A percentile compares a stretch with the other conserved stretches of the same genome.
Conservation (phyloP, 2,329 filamentous ascomycete species). For the Hypomyces rosellus region DNA sequence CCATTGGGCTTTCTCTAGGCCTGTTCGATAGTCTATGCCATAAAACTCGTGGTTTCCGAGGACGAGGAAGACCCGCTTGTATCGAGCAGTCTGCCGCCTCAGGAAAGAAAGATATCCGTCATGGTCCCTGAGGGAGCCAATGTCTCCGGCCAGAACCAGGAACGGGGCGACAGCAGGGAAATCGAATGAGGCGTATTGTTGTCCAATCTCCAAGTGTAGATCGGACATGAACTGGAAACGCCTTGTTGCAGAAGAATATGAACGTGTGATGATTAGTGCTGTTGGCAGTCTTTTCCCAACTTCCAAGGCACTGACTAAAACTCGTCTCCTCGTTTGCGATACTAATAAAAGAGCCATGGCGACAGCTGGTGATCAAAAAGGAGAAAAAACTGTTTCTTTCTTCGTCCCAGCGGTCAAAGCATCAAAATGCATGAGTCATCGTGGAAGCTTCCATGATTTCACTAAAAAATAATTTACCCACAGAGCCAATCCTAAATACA, state of each 20-base stretch:
- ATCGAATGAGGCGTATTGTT: conserved; percentile 36
- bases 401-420: too few species aligned
- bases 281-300: neutral
- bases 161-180: conserved; percentile 35
- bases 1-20: conserved; percentile 29
- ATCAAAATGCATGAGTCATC: too few species aligned
- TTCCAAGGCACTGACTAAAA: too few species aligned
- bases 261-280: neutral
- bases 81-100: conserved; percentile 32
- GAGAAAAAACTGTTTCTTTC: too few species aligned
- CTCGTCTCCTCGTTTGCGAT: too few species aligned
- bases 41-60: conserved; percentile 53
- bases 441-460: too few species aligned
- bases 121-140: conserved; percentile 43
- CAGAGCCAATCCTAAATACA: neutral
- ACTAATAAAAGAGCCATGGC: too few species aligned
- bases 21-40: conserved; percentile 31
- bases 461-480: neutral
- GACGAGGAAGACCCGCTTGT: conserved; percentile 39
- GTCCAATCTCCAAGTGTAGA: conserved; percentile 41
- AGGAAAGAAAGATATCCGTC: conserved; percentile 40
- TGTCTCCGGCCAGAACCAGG: conserved; percentile 44
- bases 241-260: neutral
- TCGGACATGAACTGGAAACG: conserved; percentile 39
- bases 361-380: too few species aligned